Evolutionary conservation across 2,329 filamentous ascomycete species (phyloP).

Genomic region (Leptographium lundbergii): DNA sequence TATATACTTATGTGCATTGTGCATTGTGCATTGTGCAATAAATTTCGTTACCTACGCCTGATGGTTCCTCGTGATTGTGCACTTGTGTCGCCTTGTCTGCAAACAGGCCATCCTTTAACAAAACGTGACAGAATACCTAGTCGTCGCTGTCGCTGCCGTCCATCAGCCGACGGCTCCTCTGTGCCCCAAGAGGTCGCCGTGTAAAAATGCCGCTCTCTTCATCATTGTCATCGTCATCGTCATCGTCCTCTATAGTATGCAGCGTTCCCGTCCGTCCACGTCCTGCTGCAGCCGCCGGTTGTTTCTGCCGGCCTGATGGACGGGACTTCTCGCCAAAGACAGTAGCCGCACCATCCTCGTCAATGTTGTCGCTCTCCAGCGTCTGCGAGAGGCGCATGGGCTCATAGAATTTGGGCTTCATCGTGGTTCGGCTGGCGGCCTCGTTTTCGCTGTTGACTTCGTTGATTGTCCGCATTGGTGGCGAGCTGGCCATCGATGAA

Average conservation of each 20-base stretch:
- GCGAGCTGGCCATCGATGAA: not conserved
- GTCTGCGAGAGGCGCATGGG: conserved; percentile 10
- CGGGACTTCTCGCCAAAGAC: not conserved
- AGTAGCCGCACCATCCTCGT: not conserved
- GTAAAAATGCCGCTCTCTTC: not conserved
- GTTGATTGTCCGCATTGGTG: not conserved
- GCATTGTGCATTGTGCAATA: no score
- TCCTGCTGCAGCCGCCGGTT: not conserved
- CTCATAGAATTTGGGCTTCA: conserved; percentile 2
- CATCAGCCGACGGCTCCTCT: conserved; percentile 4
- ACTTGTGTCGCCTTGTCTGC: not conserved
- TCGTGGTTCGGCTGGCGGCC: not conserved
- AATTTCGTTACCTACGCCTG: no score
- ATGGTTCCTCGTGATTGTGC: no score
- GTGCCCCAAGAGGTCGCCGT: not conserved
- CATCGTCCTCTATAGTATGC: not conserved
- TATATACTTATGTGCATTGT: no score
- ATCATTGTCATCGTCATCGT: not conserved
- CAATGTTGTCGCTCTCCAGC: conserved; percentile 3
- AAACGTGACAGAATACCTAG: not conserved
- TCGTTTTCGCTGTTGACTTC: not conserved
- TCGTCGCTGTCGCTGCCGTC: conserved; percentile 10
- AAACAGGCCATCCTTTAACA: no score
- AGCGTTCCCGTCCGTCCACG: not conserved
- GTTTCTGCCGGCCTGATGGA: not conserved